Base-by-base conservation (phyloP, 768 basidiomycete species). In the Kwoniella pini region DNA sequence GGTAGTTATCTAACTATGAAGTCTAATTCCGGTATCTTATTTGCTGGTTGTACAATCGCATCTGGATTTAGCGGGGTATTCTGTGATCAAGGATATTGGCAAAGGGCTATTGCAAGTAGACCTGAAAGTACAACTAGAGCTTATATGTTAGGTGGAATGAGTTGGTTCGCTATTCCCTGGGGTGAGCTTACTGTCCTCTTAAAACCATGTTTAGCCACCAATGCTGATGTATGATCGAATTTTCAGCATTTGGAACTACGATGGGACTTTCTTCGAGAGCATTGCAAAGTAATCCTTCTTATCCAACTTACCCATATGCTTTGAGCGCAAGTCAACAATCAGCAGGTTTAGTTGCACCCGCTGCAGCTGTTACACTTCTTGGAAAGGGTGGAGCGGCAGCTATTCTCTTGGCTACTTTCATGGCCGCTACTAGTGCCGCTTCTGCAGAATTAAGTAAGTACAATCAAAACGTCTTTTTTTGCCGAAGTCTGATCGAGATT, bases 1-100 rank as follows among this genome's bases (percentile, higher is more conserved):
- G 84, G 85, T 4, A 83, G 82, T 52, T 85, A 85, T 64, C 60
- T 85, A 31, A 85, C 85, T 0, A 83, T 86, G 82, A 83, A 83
- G 63, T 84, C 83, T 15, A 80, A 81, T 58, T 28, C 57, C 52
- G 76, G 77, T 15, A 70, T 75, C 19, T 67, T 77, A 42, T 79
- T 81, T 57, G 82, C 79, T 5, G 69, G 83, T 21, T 60, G 62
- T 27, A 60, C 65, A 4, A 58, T 64, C 13, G 60, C 63, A 2
- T 65, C 60, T 19, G 68, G 71, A 36, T 65, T 65, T n/a, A 17
- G 45, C 55, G 58, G 63, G 12, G 24, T 57, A 30, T 43, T 54
- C 53, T 63, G 68, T 31, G 67, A 65, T 44, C 67, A 63, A 44
- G 70, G 78, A 22, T 84, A 84, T 60, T 85, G 84, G 84, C 84